Evolutionary conservation across 495 filamentous ascomycete genomes (phyloP), one percentile per base, ranked within the genome.

Genomic region (Xylaria palmicola): DNA sequence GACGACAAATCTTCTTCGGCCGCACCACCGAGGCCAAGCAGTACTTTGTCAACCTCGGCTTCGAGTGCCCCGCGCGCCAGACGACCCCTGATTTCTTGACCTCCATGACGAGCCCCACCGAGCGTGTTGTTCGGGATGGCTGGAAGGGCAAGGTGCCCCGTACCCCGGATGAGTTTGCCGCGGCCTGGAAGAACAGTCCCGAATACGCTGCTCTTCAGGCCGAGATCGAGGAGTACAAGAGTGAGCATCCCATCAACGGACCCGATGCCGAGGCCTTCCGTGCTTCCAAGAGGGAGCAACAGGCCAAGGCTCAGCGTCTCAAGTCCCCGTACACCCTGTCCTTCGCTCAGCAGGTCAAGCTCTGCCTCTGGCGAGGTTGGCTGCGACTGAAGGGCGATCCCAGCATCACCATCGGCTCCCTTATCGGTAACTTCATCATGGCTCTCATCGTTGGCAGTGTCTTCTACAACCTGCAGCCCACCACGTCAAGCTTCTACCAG

Each of bases 1-100:
- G 90, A 24, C 84, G 88, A 30, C 89, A 93, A 67, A 93, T 94
- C 62, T 93, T 86, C 73, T 93, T 92, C 62, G 90, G 90, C 3
- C 74, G 72, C 12, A 82, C 85, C 7, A 65, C 73, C 50, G 78
- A 78, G 30, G 90, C 89, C 6, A 87, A 81, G 66, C 79, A 81
- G 40, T 93, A 86, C 72, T 93, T 93, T 60, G 69, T 83, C 45
- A 75, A 89, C 40, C 85, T 94, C 70, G 90, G 90, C 12, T 94
- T 91, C 68, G 77, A 86, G 10, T 91, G 88, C 62, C 87, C 89
- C 1, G 75, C 81, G 22, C 84, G 90, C 58, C 84, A 89, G 64
- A 93, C 89, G 1, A 89, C 87, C 0, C 86, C 88, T 20, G 90
- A 94, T 67, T 94, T 91, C 74, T 76, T 93, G 0, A 93, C 90